Conservation (phyloP, 768 basidiomycete species). For the Ephemerocybe angulata region DNA sequence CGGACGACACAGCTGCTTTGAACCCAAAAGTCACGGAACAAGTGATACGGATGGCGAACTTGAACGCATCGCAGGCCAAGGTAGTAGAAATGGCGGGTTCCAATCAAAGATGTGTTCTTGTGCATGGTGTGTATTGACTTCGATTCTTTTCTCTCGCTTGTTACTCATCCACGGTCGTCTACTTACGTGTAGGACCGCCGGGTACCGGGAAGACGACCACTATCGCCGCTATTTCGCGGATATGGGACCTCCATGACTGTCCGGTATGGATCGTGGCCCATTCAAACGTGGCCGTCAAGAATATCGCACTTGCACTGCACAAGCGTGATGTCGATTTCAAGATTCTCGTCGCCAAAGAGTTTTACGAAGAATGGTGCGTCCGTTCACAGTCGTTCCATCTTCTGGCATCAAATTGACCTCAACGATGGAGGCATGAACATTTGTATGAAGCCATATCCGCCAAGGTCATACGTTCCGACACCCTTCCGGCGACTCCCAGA, state of each 20-base stretch:
- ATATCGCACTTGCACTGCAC: conserved; percentile 42
- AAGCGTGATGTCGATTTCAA: conserved; percentile 36
- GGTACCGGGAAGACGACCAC: conserved; percentile 54
- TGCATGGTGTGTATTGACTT: conserved; percentile 31
- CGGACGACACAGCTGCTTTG: background rate
- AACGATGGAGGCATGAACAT: conserved; percentile 45
- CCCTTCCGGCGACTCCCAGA: conserved; percentile 26
- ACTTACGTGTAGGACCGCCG: conserved; percentile 36
- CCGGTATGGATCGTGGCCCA: conserved; percentile 43
- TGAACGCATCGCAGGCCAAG: conserved; percentile 37
- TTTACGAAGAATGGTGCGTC: conserved; percentile 44
- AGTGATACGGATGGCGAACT: conserved; percentile 3
- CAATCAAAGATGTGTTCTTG: conserved; percentile 28
- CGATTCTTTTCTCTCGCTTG: background rate
- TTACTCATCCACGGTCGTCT: background rate
- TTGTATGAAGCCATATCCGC: conserved; percentile 34
- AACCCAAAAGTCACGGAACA: background rate
- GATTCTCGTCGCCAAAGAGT: conserved; percentile 45
- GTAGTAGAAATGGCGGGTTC: conserved; percentile 37
- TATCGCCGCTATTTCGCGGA: conserved; percentile 40
- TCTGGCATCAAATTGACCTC: background rate
- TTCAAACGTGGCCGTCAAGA: conserved; percentile 50
- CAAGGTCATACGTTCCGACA: conserved; percentile 39
- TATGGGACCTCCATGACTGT: conserved; percentile 26
- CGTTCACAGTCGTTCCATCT: background rate